phyloP scores from a whole-genome alignment of 352 stramenopile species.

The Pythium aquatile region DNA sequence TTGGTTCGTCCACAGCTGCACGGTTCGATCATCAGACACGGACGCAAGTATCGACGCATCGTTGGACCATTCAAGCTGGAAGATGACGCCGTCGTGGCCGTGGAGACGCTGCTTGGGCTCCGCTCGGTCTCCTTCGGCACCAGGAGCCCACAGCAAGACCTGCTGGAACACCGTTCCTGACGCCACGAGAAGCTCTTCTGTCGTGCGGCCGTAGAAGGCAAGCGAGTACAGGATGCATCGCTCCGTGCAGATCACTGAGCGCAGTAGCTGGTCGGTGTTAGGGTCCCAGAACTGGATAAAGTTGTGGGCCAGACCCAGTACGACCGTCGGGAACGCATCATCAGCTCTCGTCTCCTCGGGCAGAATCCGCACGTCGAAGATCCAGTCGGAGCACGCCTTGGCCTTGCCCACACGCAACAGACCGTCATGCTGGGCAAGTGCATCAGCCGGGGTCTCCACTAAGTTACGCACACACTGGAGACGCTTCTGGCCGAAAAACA shows the following conservation, averaged over 20 bases:
- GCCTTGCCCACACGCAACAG: conserved; percentile 40
- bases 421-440: conserved; percentile 9
- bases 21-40: conserved; percentile 82
- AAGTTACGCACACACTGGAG: conserved; percentile 54
- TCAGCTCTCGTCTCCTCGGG: conserved; percentile 19
- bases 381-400: conserved; percentile 80
- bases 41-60: conserved; percentile 70
- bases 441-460: conserved; percentile 36
- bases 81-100: conserved; percentile 82
- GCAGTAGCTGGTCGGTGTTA: conserved; percentile 38
- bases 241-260: conserved; percentile 65
- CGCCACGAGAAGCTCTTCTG: conserved; percentile 64
- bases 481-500: conserved; percentile 84
- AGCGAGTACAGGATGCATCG: conserved; percentile 85
- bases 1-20: conserved; percentile 75
- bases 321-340: conserved; percentile 35
- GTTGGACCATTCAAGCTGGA: conserved; percentile 77
- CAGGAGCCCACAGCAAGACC: conserved; percentile 76
- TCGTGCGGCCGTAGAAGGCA: conserved; percentile 63
- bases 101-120: conserved; percentile 62
- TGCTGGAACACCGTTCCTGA: conserved; percentile 87
- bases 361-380: conserved; percentile 78
- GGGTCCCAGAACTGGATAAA: conserved; percentile 80
- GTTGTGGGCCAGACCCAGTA: conserved; percentile 83
- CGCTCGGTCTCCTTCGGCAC: conserved; percentile 4